A percentile compares a stretch with the other conserved stretches of the same genome.
These are phyloP conservation scores for Prunella vulgaris DNA, from an alignment of 257 asterid species.

Conservation along the genomic window DNA sequence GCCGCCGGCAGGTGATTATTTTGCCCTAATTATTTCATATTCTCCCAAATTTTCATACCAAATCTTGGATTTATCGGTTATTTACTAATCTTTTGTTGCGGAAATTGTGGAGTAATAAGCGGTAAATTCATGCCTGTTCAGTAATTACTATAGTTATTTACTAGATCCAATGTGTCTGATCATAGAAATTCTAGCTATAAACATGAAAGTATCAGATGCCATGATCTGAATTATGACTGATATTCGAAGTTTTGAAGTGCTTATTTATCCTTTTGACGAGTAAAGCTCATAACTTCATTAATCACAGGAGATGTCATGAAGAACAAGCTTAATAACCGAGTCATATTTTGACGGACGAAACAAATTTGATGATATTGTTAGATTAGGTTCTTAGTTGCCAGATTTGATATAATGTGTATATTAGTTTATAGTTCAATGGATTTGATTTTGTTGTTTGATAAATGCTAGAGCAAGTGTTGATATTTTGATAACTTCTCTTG, in stretches of 20 bases:
- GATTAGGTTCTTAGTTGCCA: not conserved
- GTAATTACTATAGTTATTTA: not conserved
- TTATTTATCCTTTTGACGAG: not conserved
- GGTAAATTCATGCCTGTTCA: not conserved
- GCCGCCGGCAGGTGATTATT: slow-evolving; percentile 40
- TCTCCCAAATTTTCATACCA: not conserved
- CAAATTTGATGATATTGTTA: not conserved
- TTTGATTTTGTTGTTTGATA: not conserved
- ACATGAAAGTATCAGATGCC: not conserved
- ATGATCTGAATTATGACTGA: not conserved
- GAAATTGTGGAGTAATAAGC: not conserved
- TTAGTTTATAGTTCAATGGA: not conserved
- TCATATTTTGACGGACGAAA: not conserved
- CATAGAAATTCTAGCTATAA: not conserved
- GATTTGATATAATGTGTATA: not conserved
- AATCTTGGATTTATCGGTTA: not conserved
- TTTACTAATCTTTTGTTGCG: not conserved
- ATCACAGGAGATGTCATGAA: not conserved
- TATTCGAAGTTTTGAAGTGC: not conserved
- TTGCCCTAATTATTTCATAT: not conserved
- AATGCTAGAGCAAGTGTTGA: not conserved
- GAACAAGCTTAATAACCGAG: not conserved
- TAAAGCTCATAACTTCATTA: not conserved
- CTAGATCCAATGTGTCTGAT: not conserved
- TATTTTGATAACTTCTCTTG: not conserved